Conservation (phyloP, 768 basidiomycete species). For the Agrocybe pediades region DNA sequence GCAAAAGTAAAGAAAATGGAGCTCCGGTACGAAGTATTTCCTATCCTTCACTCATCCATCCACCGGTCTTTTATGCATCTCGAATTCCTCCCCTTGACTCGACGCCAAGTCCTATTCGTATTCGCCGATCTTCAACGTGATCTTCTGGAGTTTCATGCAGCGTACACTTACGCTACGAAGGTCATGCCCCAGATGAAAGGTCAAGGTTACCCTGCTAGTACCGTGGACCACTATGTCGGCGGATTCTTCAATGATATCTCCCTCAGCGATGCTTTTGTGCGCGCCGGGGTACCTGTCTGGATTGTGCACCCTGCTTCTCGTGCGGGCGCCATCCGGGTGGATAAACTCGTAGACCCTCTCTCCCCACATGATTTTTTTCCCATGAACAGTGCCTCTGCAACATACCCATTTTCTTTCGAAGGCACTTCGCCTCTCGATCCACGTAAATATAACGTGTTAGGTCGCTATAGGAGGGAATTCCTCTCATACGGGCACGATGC, state of each 20-base stretch:
- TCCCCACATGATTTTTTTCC: background rate
- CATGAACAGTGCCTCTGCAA: background rate
- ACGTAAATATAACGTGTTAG: background rate
- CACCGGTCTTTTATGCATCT: background rate
- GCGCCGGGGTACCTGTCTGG: constrained; percentile 9
- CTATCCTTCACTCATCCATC: background rate
- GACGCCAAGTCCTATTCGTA: background rate
- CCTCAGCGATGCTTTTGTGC: background rate
- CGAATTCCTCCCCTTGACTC: constrained; percentile 1
- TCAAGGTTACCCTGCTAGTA: background rate
- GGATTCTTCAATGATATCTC: background rate
- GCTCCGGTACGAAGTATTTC: background rate
- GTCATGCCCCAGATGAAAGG: background rate
- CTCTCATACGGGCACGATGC: constrained; percentile 1
- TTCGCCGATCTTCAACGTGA: constrained; percentile 3
- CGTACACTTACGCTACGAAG: background rate
- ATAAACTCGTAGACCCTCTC: background rate
- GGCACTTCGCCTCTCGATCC: background rate
- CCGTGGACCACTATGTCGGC: background rate
- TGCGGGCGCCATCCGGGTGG: constrained; percentile 6
- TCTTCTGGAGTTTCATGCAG: constrained; percentile 1
- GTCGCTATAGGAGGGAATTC: constrained; percentile 2
- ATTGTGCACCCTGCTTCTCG: background rate
- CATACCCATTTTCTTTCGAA: background rate
- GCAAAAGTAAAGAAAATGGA: background rate